Evolutionary conservation across 2,329 filamentous ascomycete species (phyloP).

Genomic region (Aspergillus fischeri): DNA sequence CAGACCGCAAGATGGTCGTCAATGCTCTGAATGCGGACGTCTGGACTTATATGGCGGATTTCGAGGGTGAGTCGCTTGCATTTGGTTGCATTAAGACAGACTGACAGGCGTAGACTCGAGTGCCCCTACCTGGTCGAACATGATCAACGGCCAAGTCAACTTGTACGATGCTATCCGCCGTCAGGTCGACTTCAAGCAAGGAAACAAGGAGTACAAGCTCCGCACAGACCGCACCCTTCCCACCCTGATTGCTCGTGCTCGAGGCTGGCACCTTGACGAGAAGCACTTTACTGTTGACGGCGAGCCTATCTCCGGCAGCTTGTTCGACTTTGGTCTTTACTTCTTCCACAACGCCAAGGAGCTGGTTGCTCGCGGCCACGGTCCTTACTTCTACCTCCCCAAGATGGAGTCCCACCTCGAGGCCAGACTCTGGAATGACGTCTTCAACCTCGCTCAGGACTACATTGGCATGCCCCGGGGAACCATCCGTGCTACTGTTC

Average conservation of each 20-base stretch:
- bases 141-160: constrained; percentile 98
- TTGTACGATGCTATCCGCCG: constrained; percentile 92
- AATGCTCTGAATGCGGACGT: constrained; percentile 95
- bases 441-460: constrained; percentile 93
- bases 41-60: constrained; percentile 99
- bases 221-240: constrained; percentile 82
- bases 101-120: constrained; percentile 65
- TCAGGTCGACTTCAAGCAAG: constrained; percentile 94
- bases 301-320: constrained; percentile 83
- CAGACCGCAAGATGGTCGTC: constrained; percentile 98
- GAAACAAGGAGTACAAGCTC: constrained; percentile 94
- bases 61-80: constrained; percentile 66
- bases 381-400: constrained; percentile 96
- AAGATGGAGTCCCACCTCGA: constrained; percentile 99
- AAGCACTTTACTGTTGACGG: constrained; percentile 96
- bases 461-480: constrained; percentile 84
- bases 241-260: constrained; percentile 87
- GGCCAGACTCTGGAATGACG: constrained; percentile 96
- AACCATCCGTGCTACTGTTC: constrained; percentile 88
- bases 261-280: constrained; percentile 97
- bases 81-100: not conserved
- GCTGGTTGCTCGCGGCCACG: constrained; percentile 74
- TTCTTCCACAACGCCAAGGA: constrained; percentile 98
- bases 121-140: constrained; percentile 97
- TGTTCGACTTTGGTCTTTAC: constrained; percentile 98